Evolutionary conservation across 306 rosid species (phyloP), one percentile per base, ranked within the genome.

Genomic region (Spatholobus suberectus): DNA sequence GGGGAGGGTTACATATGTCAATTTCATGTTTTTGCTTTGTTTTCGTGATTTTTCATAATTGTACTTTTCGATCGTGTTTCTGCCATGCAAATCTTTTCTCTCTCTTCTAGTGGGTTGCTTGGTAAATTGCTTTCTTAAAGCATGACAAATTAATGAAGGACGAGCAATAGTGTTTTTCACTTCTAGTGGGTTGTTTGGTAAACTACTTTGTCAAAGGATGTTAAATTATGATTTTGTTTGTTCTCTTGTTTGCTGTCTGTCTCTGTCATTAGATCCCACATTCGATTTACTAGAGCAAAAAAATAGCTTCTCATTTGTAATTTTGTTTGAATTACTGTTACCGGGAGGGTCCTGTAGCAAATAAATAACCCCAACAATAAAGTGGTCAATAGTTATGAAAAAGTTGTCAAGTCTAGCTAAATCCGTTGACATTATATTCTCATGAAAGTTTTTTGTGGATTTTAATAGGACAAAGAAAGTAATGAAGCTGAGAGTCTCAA

Each of bases 211-310:
- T 69, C 71, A 55, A 59, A 82, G 69, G 21, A 83, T 27, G 89
- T 72, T 90, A 90, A 87, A 76, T 73, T 20, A 8, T 24, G 52
- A n/a, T 85, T 78, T 84, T 81, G 87, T 85, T 88, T 82, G 47
- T 70, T 86, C 62, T 70, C 55, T 72, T 85, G 71, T 86, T 62
- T 71, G 38, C 2, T 76, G 61, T 59, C 4, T 76, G 61, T 59
- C 75, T 59, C 3, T 78, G 71, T 59, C 81, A 15, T 26, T 49
- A 13, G 34, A 62, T 65, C 77, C 89, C 82, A 84, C 88, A 51
- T 76, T 66, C 47, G 51, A 43, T 71, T 66, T 14, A 34, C 70
- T 81, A 23, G 46, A n/a, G n/a, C n/a, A n/a, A n/a, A n/a, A 75
- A 75, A 71, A 38, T 81, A 14, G 67, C 82, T 77, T 65, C 63